Evolutionary conservation across 2,329 filamentous ascomycete species (phyloP).

Genomic region (Clarireedia hainanense): DNA sequence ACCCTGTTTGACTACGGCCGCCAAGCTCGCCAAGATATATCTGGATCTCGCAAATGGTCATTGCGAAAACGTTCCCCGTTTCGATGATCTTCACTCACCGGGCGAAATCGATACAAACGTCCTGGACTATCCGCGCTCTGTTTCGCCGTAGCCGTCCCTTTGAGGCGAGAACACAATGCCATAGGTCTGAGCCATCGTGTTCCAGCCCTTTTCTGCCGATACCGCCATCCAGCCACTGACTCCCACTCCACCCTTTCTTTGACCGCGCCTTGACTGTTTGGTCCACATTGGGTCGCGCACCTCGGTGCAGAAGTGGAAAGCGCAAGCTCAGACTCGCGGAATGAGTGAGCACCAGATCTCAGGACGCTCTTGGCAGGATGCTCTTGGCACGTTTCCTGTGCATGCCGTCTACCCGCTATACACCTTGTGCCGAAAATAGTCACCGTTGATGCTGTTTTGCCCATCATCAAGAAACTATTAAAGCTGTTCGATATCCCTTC

Average conservation of each 20-base stretch:
- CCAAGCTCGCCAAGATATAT: conserved; percentile 3
- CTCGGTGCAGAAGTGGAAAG: neutral
- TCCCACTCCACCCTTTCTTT: neutral
- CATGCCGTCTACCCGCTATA: neutral
- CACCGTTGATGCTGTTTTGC: neutral
- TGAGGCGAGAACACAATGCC: neutral
- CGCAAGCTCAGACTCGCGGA: neutral
- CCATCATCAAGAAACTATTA: conserved; percentile 17
- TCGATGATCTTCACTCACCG: neutral
- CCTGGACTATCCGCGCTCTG: conserved; percentile 1
- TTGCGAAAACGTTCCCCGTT: conserved; percentile 4
- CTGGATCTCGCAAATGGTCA: neutral
- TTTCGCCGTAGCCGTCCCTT: neutral
- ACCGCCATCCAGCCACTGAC: neutral
- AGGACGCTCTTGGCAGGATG: conserved; percentile 12
- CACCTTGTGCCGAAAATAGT: neutral
- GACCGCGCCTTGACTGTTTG: neutral
- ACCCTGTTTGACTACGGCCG: conserved; percentile 7
- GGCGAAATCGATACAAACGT: neutral
- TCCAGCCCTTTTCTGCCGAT: neutral
- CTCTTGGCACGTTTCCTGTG: neutral
- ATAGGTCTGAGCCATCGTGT: neutral
- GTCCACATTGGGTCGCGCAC: neutral
- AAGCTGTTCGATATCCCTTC: conserved; percentile 19
- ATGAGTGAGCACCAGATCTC: conserved; percentile 4